Base-by-base conservation (phyloP, 208 protist species). In the Trichomonas gallinae region DNA sequence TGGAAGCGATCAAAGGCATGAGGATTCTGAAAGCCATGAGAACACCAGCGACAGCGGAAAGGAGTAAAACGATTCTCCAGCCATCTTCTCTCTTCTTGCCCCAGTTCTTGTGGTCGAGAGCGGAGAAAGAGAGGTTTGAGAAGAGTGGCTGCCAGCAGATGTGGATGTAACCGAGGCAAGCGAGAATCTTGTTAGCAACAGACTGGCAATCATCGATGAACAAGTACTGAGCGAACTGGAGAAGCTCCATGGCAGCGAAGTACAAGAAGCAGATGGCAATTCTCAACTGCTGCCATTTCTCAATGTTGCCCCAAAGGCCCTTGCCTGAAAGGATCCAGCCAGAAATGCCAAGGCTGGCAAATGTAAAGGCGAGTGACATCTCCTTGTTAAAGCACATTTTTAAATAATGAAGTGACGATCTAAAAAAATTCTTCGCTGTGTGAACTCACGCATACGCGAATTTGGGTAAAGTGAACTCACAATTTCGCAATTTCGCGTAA, bases 91-190 rank as follows among this genome's bases (percentile, higher is more conserved):
- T 3, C 9, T 91, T 48, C n/a, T 13, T 91, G 1, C 15, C 34
- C 0, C 6, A 17, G 83, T 91, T 91, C n/a, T 91, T 91, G 1
- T 1, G 9, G 21, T 91, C 83, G 10, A 91, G 42, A 23, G 83
- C 83, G 17, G 40, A 49, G 10, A 91, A 91, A 34, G 83, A 36
- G 42, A 97, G 36, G 46, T 97, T 96, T 44, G 63, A 96, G 63
- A 97, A 97, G 45, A 97, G 96, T 42, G 97, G 97, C 87, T 97
- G 97, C n/a, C 96, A 93, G 96, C 97, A 97, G 58, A 97, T 97
- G 91, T 97, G 97, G 45, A 87, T 23, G 23, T 91, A 97, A 49
- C 97, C 97, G 21, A 96, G 46, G 0, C 85, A 0, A n/a, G 97
- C 97, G 36, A 96, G 49, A 26, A 97, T 46, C 48, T 96, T 63